Percentiles rank a stretch among this genome's conserved stretches.
Evolutionary conservation across 2,329 filamentous ascomycete genomes (phyloP).

Genomic region (Scolecobasidium constrictum): DNA sequence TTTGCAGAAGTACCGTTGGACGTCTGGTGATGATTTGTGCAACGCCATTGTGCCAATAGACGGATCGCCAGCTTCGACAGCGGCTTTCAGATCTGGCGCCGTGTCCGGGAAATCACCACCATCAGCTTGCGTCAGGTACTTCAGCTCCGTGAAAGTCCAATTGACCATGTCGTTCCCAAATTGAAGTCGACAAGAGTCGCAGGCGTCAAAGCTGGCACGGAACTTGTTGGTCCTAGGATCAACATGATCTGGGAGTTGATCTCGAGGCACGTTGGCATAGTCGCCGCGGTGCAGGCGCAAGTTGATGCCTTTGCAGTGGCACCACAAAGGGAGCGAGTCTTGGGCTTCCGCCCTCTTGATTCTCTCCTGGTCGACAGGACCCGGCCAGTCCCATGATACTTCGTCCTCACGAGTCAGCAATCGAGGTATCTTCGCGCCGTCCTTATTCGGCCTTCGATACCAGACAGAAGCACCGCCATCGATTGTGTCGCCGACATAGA

Average conservation of each 20-base stretch:
- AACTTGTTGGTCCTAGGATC: slow-evolving; percentile 32
- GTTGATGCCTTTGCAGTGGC: slow-evolving; percentile 37
- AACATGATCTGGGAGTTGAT: slow-evolving; percentile 32
- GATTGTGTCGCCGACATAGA: slow-evolving; percentile 38
- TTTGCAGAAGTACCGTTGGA: slow-evolving; percentile 39
- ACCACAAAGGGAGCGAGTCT: slow-evolving; percentile 27
- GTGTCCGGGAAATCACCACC: slow-evolving; percentile 18
- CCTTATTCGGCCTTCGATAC: slow-evolving; percentile 27
- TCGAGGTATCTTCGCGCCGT: slow-evolving; percentile 22
- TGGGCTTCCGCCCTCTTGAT: slow-evolving; percentile 10
- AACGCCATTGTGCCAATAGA: slow-evolving; percentile 32
- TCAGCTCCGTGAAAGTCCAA: slow-evolving; percentile 35
- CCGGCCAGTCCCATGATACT: slow-evolving; percentile 24
- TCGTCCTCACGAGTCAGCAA: too few relatives aligned
- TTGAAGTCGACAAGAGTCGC: slow-evolving; percentile 36
- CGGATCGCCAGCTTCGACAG: slow-evolving; percentile 24
- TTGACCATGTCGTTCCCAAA: slow-evolving; percentile 32
- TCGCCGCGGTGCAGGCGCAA: slow-evolving; percentile 27
- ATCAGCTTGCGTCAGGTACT: background rate
- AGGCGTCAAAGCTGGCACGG: slow-evolving; percentile 31
- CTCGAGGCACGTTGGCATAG: slow-evolving; percentile 16
- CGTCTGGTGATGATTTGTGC: slow-evolving; percentile 33
- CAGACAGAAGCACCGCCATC: slow-evolving; percentile 43
- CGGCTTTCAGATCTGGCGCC: too few relatives aligned
- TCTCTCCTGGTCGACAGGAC: background rate